Base-by-base conservation (phyloP, 257 asterid genomes). In the Solanum boliviense region DNA sequence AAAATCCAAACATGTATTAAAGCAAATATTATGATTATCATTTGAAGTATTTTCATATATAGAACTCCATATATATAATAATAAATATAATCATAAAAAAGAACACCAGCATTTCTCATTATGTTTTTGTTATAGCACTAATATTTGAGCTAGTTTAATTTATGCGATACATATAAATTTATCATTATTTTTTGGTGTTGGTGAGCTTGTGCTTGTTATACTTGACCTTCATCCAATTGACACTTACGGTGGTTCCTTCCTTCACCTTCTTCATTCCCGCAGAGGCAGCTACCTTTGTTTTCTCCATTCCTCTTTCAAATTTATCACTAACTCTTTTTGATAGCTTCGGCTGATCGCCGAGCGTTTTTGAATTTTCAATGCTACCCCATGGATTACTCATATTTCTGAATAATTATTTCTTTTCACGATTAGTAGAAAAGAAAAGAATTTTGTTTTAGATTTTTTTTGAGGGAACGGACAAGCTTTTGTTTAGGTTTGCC, bases 181-280 rank as follows among this genome's bases (percentile, higher is more conserved):
- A 32, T 11, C 12, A 27, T 78, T 78, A 78, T 41, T 78, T 41
- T 32, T 25, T 78, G 11, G 62, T 16, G 15, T 78, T 78, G 58
- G 36, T 12, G 35, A 92, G 91, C 89, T 94, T 94, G 87, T 75
- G 89, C 79, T 89, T 90, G 89, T 91, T 91, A 87, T 88, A 92
- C 89, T 92, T 94, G 86, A 87, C 76, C 79, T 93, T 94, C 29
- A 95, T 82, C 98, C 98, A 93, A 68, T 92, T 91, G 67, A 78
- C 84, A 44, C 62, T 41, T 78, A 41, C 36, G 36, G 93, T 91
- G 23, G 95, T 91, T 52, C 94, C 95, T 1, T 91, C 95, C 90
- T 92, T 93, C 3, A 93, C 92, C 74, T 93, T 93, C 89, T 87
- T 90, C 84, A 78, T 39, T 78, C 84, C 62, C 4, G 62, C 65